Base-by-base conservation (phyloP, 2,329 filamentous ascomycete species). In the Harringtonia lauricola region DNA sequence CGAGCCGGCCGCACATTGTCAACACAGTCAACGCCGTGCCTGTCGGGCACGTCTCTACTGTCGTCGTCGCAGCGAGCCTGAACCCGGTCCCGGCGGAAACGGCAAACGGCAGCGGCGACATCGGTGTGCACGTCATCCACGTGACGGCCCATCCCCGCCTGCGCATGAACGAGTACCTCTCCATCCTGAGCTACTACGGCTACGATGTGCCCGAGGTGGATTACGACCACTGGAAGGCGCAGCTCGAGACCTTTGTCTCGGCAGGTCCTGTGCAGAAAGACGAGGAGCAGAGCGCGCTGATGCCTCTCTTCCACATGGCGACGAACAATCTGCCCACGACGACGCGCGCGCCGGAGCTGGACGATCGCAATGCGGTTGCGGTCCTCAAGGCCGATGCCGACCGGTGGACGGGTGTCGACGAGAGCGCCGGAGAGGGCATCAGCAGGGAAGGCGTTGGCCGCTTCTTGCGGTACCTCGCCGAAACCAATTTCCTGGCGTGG, bases 11-110 rank as follows among this genome's bases (percentile, higher is more conserved):
- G 1, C 72, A 76, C 52, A 94, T 95, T 52, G 64, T 71, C 59
- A 96, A 95, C 66, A 86, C 86, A 0, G 79, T 95, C 61, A 96
- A 95, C 66, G 79, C 82, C 60, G 84, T 95, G 0, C 89, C 90
- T 0, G 88, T 95, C 22, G 79, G 79, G 49, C 86, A 94, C 52
- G 88, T 95, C 30, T 76, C 82, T 2, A 72, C 77, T n/a, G 76
- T 94, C 8, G 83, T 94, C 22, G 78, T 87, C 17, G 86, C 88
- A 1, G 70, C 81, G 6, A 73, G 79, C 0, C 71, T 94, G 53
- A 73, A 81, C 55, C 31, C 31, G 3, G 31, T 34, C 14, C 31
- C 13, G 31, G 14, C 31, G 14, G 29, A 12, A 5, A 31, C 29
- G 13, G 29, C 29, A 31, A 31, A 31, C 29, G n/a, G 29, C 29